Evolutionary conservation across 2,329 filamentous ascomycete genomes (phyloP), one percentile per base, ranked within the genome.

Genomic region (Alternaria triticimaculans): DNA sequence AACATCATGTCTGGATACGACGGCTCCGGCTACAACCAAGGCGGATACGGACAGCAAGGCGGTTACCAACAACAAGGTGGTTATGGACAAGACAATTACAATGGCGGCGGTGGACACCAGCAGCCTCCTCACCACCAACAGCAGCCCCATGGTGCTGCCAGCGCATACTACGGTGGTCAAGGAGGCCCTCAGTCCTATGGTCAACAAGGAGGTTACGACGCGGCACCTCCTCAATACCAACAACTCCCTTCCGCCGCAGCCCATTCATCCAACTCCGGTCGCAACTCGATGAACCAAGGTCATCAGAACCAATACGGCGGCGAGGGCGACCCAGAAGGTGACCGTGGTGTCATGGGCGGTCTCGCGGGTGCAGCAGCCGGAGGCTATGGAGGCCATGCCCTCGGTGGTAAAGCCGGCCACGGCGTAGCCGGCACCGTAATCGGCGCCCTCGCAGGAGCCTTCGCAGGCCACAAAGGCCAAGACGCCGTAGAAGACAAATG

Each of bases 341-440:
- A 71, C 30, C 72, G 73, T 11, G 72, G 72, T 9, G 63, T 76
- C 50, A 73, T 75, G 68, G 73, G 73, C 11, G 72, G 68, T 2
- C 21, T 74, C 6, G 71, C 72, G 5, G 73, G 73, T 14, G 72
- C 71, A 21, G 73, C 72, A 21, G 72, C 67, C 23, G 73, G 73
- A 57, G 73, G 70, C 6, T 74, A 70, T 25, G 73, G 73, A 6
- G 73, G 71, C 7, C 71, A 74, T 41, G 71, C 71, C 25, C 61
- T 76, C 15, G 72, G 71, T 5, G 72, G 72, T 2, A 66, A 72
- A 33, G 67, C 72, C 15, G 73, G 73, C 1, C 73, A 76, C 44
- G 69, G 67, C 20, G 72, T 64, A 11, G 58, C 70, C 7, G 69
- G 71, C 12, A 71, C 68, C 14, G 64, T 76, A 10, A 60, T 74